Evolutionary conservation across 768 basidiomycete species (phyloP).

Genomic region (Amanita rimosa): DNA sequence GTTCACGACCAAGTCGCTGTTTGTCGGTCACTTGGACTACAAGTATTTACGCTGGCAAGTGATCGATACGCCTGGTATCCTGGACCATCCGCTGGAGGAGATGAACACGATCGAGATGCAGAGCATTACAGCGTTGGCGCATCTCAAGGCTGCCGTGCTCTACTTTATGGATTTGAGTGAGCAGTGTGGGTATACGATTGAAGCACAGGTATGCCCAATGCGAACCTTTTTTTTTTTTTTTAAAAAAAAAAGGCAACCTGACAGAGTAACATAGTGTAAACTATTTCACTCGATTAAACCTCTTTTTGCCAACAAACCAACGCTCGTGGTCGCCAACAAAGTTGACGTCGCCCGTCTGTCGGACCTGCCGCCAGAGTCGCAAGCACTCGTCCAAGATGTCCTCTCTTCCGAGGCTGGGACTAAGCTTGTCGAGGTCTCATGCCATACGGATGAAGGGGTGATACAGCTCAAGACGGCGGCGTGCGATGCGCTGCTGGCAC

Average conservation of each 20-base stretch:
- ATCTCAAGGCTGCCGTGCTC: constrained; percentile 85
- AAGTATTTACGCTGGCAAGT: constrained; percentile 99
- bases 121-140: constrained; percentile 95
- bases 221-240: neutral
- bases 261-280: constrained; percentile 79
- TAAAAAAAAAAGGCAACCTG: no score
- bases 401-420: constrained; percentile 58
- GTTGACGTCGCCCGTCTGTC: constrained; percentile 86
- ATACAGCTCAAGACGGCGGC: constrained; percentile 94
- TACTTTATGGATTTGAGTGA: constrained; percentile 99
- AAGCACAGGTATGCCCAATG: constrained; percentile 70
- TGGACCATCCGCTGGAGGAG: constrained; percentile 97
- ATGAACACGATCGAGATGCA: constrained; percentile 99
- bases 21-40: constrained; percentile 98
- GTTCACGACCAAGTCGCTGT: constrained; percentile 97
- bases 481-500: constrained; percentile 90
- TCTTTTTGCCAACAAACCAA: constrained; percentile 88
- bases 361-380: constrained; percentile 68
- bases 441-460: constrained; percentile 94
- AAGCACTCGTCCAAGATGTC: constrained; percentile 80
- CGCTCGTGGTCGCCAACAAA: constrained; percentile 95
- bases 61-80: constrained; percentile 96
- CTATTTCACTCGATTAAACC: constrained; percentile 99
- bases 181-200: constrained; percentile 95
- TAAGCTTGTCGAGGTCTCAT: constrained; percentile 76